These are phyloP conservation scores for Aspergillus steynii DNA, from an alignment of 495 filamentous ascomycete species.

Conservation along the genomic window DNA sequence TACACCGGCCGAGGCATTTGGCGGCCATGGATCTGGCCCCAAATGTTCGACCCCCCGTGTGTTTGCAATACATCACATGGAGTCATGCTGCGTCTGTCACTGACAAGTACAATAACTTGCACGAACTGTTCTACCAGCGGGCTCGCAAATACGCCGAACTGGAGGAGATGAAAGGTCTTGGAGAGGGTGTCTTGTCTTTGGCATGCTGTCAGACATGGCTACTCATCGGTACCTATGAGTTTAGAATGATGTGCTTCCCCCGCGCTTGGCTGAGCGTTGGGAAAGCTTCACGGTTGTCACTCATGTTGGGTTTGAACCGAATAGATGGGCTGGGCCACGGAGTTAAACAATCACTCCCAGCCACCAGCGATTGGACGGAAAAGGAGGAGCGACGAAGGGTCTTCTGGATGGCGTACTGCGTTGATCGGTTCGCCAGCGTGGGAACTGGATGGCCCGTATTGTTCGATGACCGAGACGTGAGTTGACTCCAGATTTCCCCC, in stretches of 20 bases:
- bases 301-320: constrained; percentile 94
- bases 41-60: constrained; percentile 81
- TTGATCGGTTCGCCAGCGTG: constrained; percentile 92
- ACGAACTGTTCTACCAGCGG: constrained; percentile 82
- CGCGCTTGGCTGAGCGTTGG: constrained; percentile 93
- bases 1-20: constrained; percentile 84
- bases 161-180: constrained; percentile 91
- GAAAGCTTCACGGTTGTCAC: constrained; percentile 67
- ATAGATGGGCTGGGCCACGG: constrained; percentile 84
- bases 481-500: constrained; percentile 19
- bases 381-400: constrained; percentile 86
- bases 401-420: constrained; percentile 91
- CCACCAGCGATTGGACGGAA: constrained; percentile 90
- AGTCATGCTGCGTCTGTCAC: constrained; percentile 77
- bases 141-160: constrained; percentile 86
- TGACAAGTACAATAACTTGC: constrained; percentile 74
- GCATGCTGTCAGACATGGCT: constrained; percentile 81
- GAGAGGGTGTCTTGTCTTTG: constrained; percentile 80
- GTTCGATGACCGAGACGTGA: constrained; percentile 85
- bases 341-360: constrained; percentile 86
- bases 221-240: constrained; percentile 82
- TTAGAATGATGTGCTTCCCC: constrained; percentile 97
- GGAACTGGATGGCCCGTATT: constrained; percentile 97
- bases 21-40: constrained; percentile 84
- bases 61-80: constrained; percentile 93